Evolutionary conservation across 108 stramenopile species (phyloP).

Genomic region (Skeletonema grethae): DNA sequence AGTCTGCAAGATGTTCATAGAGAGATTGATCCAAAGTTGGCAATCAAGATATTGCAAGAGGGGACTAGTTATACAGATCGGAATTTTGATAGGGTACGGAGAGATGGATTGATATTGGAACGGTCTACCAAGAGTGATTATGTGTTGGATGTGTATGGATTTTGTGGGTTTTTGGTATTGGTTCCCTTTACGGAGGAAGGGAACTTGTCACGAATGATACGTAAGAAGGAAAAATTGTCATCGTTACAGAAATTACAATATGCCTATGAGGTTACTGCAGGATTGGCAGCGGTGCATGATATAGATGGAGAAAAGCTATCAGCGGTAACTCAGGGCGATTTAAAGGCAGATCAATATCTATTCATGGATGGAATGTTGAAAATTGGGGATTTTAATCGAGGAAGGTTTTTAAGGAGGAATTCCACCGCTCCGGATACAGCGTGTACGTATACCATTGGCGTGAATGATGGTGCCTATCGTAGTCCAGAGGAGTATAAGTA

Average conservation of each 20-base stretch:
- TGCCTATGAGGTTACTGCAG: slow-evolving; percentile 31
- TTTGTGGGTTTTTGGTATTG: slow-evolving; percentile 39
- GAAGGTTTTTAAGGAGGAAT: slow-evolving; percentile 35
- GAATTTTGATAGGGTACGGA: slow-evolving; percentile 42
- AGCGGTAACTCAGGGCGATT: slow-evolving; percentile 44
- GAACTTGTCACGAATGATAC: slow-evolving; percentile 11
- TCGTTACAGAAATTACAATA: slow-evolving; percentile 13
- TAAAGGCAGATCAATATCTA: slow-evolving; percentile 41
- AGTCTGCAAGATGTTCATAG: slow-evolving; percentile 6
- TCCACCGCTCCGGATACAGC: slow-evolving; percentile 18
- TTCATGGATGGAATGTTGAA: slow-evolving; percentile 27
- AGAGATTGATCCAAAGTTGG: slow-evolving; percentile 20
- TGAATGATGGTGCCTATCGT: slow-evolving; percentile 44
- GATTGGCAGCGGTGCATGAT: slow-evolving; percentile 44
- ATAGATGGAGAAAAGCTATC: slow-evolving; percentile 47
- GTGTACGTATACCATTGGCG: slow-evolving; percentile 46
- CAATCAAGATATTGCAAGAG: slow-evolving; percentile 30
- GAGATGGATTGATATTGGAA: slow-evolving; percentile 43
- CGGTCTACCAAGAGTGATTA: slow-evolving; percentile 26
- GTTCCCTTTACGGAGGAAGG: slow-evolving; percentile 33
- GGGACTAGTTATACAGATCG: slow-evolving; percentile 28
- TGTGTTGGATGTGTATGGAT: slow-evolving; percentile 36
- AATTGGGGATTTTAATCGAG: slow-evolving; percentile 51
- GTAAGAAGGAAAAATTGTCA: slow-evolving; percentile 14
- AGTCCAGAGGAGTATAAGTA: slow-evolving; percentile 50